Conservation (phyloP, 2,329 filamentous ascomycete genomes). For the Aspergillus uvarum region DNA sequence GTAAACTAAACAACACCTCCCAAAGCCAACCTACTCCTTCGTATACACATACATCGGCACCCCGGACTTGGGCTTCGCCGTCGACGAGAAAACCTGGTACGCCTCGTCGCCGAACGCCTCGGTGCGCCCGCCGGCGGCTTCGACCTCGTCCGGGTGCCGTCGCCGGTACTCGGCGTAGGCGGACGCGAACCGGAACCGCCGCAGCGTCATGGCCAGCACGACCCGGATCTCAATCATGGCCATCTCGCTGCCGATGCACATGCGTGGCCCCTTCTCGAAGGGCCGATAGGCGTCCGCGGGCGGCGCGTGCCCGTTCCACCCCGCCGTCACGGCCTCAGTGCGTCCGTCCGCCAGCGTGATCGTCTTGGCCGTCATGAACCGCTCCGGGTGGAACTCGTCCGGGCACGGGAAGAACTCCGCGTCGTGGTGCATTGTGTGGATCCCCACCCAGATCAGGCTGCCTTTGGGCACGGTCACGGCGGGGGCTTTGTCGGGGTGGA, state of each 20-base stretch:
- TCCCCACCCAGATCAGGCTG: not conserved
- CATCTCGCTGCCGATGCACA: slow-evolving; percentile 10
- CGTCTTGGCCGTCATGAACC: slow-evolving; percentile 3
- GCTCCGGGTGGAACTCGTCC: slow-evolving; percentile 10
- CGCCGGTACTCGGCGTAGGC: slow-evolving; percentile 6
- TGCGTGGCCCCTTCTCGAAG: slow-evolving; percentile 14
- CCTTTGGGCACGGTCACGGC: not conserved
- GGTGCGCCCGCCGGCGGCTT: not conserved
- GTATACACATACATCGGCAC: no score
- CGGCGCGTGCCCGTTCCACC: not conserved
- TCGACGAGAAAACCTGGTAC: not conserved
- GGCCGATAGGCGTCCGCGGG: slow-evolving; percentile 10
- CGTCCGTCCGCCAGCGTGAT: not conserved
- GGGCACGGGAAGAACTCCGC: slow-evolving; percentile 3
- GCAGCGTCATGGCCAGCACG: not conserved
- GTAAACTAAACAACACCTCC: no score
- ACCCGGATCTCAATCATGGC: slow-evolving; percentile 8
- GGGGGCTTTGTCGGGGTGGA: not conserved
- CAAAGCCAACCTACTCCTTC: no score
- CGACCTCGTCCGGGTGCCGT: not conserved
- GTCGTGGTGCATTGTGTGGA: slow-evolving; percentile 6
- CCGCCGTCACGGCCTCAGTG: not conserved
- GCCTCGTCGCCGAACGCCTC: slow-evolving; percentile 3
- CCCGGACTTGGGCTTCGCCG: no score
- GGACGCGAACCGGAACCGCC: slow-evolving; percentile 7